These are phyloP conservation scores for Pythium scleroteichum DNA, from an alignment of 352 stramenopile genomes.

Conservation along the genomic window DNA sequence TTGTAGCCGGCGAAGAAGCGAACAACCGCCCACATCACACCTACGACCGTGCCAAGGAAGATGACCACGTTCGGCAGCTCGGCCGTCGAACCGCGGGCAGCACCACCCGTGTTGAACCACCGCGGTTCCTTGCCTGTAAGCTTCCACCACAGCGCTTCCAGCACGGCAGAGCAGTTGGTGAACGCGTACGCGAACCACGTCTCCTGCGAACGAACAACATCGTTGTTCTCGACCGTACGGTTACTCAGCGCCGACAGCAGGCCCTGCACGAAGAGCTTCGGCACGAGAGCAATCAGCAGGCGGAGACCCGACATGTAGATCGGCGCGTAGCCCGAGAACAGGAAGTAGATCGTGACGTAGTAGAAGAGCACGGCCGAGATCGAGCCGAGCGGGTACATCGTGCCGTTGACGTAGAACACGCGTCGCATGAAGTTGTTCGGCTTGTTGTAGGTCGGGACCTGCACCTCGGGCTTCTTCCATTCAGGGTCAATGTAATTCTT, in stretches of 20 bases:
- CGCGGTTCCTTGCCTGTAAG: slow-evolving; percentile 76
- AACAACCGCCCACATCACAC: slow-evolving; percentile 69
- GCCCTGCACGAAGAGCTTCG: slow-evolving; percentile 77
- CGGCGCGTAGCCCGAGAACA: slow-evolving; percentile 77
- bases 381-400: slow-evolving; percentile 77
- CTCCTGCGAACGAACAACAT: slow-evolving; percentile 82
- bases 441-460: slow-evolving; percentile 49
- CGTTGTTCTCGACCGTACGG: slow-evolving; percentile 81
- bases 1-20: slow-evolving; percentile 84
- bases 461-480: slow-evolving; percentile 33
- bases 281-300: slow-evolving; percentile 75
- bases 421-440: slow-evolving; percentile 72
- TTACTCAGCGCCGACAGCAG: slow-evolving; percentile 79
- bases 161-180: slow-evolving; percentile 74
- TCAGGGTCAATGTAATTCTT: slow-evolving; percentile 45
- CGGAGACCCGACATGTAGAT: slow-evolving; percentile 79
- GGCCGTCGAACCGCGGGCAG: slow-evolving; percentile 55
- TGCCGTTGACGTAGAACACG: slow-evolving; percentile 83
- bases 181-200: slow-evolving; percentile 86
- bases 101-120: slow-evolving; percentile 83
- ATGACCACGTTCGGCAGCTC: slow-evolving; percentile 81
- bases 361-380: slow-evolving; percentile 83
- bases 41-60: slow-evolving; percentile 69
- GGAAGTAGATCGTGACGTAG: slow-evolving; percentile 86
- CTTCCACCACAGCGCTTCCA: slow-evolving; percentile 84